These are phyloP conservation scores for Pichia deserticola DNA, from an alignment of 805 yeast species.

Conservation along the genomic window DNA sequence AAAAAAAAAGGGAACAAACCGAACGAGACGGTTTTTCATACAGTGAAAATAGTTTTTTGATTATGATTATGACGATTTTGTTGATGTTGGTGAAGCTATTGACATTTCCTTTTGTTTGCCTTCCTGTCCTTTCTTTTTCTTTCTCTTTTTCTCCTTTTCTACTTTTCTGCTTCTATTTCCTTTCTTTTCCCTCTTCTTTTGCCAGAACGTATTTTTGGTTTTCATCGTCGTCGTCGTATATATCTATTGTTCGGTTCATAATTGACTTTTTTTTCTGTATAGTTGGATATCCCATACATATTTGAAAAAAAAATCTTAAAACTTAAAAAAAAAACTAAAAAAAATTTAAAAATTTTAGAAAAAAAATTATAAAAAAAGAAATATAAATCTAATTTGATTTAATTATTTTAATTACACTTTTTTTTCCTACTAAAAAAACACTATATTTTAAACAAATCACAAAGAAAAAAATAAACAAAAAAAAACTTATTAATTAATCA, in stretches of 20 bases:
- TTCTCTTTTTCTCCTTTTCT: too few species aligned
- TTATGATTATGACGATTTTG: too few species aligned
- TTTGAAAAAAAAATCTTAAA: background rate
- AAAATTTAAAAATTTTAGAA: constrained; percentile 6
- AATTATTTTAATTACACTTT: constrained; percentile 5
- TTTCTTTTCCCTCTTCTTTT: background rate
- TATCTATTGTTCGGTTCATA: background rate
- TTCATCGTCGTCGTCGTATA: constrained; percentile 9
- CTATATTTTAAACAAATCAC: constrained; percentile 1
- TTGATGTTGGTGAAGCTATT: too few species aligned
- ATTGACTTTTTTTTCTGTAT: constrained; percentile 1
- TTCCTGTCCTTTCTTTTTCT: background rate
- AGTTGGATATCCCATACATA: constrained; percentile 1
- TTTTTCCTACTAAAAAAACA: background rate
- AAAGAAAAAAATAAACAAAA: constrained; percentile 5
- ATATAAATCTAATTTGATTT: background rate
- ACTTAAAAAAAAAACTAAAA: constrained; percentile 10
- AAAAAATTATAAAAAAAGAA: constrained; percentile 5
- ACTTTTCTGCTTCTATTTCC: too few species aligned
- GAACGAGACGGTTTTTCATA: too few species aligned
- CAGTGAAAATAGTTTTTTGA: too few species aligned
- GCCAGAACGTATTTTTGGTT: constrained; percentile 11
- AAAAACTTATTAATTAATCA: constrained; percentile 1
- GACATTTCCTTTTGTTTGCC: background rate
- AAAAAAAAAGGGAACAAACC: too few species aligned